Evolutionary conservation across 1,284 basidiomycete genomes (phyloP).

Genomic region (Cryptococcus depauperatus): DNA sequence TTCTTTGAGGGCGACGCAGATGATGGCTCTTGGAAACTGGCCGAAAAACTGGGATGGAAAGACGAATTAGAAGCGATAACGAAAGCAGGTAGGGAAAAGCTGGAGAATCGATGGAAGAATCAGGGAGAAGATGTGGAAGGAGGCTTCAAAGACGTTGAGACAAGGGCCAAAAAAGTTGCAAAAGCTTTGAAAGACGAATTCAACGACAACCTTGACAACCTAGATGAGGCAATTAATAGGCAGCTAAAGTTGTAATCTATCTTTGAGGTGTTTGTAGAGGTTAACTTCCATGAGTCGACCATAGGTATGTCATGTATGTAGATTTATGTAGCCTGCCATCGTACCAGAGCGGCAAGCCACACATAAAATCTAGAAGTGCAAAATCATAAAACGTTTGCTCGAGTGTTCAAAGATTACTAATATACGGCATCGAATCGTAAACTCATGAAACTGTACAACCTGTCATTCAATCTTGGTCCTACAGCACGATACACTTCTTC

Average conservation of each 20-base stretch:
- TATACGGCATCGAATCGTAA: background rate
- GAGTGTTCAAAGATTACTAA: background rate
- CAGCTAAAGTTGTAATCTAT: constrained; percentile 9
- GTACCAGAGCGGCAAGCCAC: background rate
- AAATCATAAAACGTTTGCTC: constrained; percentile 3
- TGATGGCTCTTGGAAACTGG: constrained; percentile 30
- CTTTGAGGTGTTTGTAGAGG: too few species aligned
- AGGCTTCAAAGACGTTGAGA: constrained; percentile 1
- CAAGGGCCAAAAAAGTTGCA: constrained; percentile 2
- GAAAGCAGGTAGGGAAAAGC: constrained; percentile 16
- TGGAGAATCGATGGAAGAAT: constrained; percentile 27
- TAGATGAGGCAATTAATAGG: constrained; percentile 14
- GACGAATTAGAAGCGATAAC: constrained; percentile 36
- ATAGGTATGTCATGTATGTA: too few species aligned
- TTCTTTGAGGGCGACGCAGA: constrained; percentile 45
- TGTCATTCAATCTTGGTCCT: too few species aligned
- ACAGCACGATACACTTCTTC: constrained; percentile 74
- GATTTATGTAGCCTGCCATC: background rate
- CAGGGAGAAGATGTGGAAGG: constrained; percentile 20
- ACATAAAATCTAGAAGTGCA: background rate
- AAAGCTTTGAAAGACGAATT: background rate
- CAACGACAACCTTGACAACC: constrained; percentile 4
- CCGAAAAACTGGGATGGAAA: constrained; percentile 39
- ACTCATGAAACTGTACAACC: background rate
- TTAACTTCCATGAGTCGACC: too few species aligned